Base-by-base conservation (phyloP, 768 basidiomycete genomes). In the Boletus rubroflammeus region DNA sequence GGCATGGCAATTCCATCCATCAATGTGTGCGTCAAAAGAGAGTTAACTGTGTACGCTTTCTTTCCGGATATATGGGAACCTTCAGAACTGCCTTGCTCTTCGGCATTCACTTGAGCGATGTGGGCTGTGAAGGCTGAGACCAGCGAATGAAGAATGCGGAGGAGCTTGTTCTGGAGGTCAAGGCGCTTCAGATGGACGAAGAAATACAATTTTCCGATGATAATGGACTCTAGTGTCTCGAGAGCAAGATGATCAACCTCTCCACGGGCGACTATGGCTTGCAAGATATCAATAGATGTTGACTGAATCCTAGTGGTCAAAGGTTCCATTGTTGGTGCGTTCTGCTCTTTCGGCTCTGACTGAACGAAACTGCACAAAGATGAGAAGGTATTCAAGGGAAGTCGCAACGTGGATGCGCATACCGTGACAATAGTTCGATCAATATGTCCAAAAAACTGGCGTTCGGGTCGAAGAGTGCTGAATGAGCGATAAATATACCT, bases 161-260 rank as follows among this genome's bases (percentile, higher is more conserved):
- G 80, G 46, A 96, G 80, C 67, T 94, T 96, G 77, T 91, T 94
- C 74, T 98, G 97, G 14, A 94, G 76, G 62, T 96, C 90, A 38
- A 93, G 80, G 34, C 85, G 79, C 36, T 72, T 74, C 21, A 75
- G 73, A 65, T 95, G 89, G 31, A 97, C 75, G 43, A 79, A 85
- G 45, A 81, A 76, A 67, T 83, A 93, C 1, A 96, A 78, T 67
- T 91, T 92, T 43, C 80, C 79, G 26, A 93, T 76, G 42, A 96
- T 76, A 7, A 79, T 78, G 6, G 82, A 78, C 66, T 95, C 88
- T 41, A 95, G 76, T 23, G 75, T 74, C 53, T 86, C 81, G 2
- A 92, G 75, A 0, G 79, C 66, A 17, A 79, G 61, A 10, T 71
- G 60, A 51, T 91, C 87, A 23, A 90, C 67, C 52, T 98, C 94